A percentile compares a stretch with the other conserved stretches of the same genome.
Conservation (phyloP, 345 rosid species). For the Stellera chamaejasme region DNA sequence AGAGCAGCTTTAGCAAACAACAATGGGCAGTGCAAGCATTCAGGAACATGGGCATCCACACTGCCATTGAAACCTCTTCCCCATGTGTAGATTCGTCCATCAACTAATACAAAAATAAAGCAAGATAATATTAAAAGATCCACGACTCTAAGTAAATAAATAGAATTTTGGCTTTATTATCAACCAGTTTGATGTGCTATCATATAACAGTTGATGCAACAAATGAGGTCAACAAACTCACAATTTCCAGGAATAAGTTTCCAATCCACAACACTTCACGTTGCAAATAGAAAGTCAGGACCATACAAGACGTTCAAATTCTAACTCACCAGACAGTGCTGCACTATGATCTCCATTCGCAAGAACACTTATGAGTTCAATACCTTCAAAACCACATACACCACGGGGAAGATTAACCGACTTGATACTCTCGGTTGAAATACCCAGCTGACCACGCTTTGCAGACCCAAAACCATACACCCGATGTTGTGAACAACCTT, state of each 20-base stretch:
- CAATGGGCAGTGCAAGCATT: constrained; percentile 25
- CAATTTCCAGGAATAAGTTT: no score
- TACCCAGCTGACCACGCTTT: constrained; percentile 83
- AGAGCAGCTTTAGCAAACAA: constrained; percentile 37
- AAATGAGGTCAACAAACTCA: no score
- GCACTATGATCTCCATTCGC: constrained; percentile 92
- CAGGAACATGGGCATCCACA: constrained; percentile 42
- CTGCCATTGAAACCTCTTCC: constrained; percentile 65
- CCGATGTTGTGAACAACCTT: constrained; percentile 32
- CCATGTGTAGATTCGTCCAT: constrained; percentile 61
- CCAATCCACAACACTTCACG: not conserved
- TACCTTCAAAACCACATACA: constrained; percentile 43
- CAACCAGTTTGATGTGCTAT: not conserved
- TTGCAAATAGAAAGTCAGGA: not conserved
- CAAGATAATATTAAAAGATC: constrained; percentile 3
- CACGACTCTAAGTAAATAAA: not conserved
- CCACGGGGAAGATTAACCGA: constrained; percentile 44
- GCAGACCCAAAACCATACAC: constrained; percentile 79
- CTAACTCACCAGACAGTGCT: constrained; percentile 53
- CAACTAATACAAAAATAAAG: constrained; percentile 31
- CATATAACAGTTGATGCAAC: no score
- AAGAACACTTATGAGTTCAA: constrained; percentile 34
- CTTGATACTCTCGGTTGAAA: constrained; percentile 29
- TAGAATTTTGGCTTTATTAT: not conserved
- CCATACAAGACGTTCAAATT: no score